Evolutionary conservation across 2,329 filamentous ascomycete genomes (phyloP).

Genomic region (Fusarium marasasianum): DNA sequence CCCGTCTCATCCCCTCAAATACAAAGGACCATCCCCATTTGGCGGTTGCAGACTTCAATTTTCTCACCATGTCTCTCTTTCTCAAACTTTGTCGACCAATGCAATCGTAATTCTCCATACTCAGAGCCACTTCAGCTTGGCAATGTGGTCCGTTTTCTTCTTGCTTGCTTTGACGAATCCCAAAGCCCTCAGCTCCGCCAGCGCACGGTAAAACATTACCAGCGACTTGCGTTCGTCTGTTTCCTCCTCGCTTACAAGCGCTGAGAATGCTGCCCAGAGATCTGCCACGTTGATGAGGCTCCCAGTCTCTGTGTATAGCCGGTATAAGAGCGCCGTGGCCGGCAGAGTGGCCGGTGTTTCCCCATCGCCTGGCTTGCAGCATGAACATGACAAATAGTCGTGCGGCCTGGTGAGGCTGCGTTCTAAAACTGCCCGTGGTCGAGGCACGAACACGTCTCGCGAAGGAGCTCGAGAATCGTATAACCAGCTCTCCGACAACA

Average conservation of each 20-base stretch:
- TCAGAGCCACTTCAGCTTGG: conserved; percentile 84
- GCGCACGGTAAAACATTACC: conserved; percentile 82
- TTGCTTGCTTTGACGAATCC: conserved; percentile 89
- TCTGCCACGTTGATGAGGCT: conserved; percentile 81
- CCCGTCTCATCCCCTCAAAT: conserved; percentile 9
- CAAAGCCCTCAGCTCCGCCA: conserved; percentile 86
- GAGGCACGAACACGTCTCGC: conserved; percentile 78
- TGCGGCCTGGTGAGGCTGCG: conserved; percentile 76
- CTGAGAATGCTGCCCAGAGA: conserved; percentile 79
- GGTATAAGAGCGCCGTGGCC: conserved; percentile 78
- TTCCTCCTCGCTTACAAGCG: conserved; percentile 61
- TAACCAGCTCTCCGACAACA: conserved; percentile 77
- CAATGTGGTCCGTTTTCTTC: conserved; percentile 92
- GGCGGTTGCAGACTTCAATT: conserved; percentile 1
- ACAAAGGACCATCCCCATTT: conserved; percentile 8
- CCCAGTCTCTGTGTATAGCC: conserved; percentile 81
- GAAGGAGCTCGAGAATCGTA: conserved; percentile 78
- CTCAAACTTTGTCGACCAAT: conserved; percentile 13
- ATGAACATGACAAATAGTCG: conserved; percentile 79
- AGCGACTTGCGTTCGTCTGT: conserved; percentile 66
- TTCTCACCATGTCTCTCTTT: conserved; percentile 24
- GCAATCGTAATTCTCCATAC: conserved; percentile 9
- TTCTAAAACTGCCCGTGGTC: conserved; percentile 75
- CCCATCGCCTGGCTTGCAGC: conserved; percentile 64
- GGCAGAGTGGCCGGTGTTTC: conserved; percentile 71